Evolutionary conservation across 306 rosid species (phyloP).

Genomic region (Trifolium subterraneum): DNA sequence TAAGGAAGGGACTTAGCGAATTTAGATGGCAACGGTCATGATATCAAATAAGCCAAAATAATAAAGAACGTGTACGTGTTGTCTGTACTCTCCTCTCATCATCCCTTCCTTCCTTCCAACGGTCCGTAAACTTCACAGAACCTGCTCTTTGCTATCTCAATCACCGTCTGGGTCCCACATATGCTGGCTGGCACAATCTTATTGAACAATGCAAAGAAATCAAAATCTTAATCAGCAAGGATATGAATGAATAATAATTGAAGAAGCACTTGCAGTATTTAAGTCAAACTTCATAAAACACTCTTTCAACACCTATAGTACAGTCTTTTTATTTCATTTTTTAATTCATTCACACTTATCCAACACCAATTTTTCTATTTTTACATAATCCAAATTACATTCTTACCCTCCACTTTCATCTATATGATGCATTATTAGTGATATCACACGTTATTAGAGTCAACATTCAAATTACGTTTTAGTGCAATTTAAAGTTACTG

Average conservation of each 20-base stretch:
- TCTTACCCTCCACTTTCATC: background rate
- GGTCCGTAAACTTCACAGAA: constrained; percentile 63
- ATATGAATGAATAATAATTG: background rate
- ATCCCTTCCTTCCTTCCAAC: constrained; percentile 40
- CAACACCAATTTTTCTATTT: background rate
- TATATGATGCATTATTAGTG: background rate
- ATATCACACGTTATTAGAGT: constrained; percentile 18
- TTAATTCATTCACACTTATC: background rate
- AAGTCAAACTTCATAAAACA: constrained; percentile 42
- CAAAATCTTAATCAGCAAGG: constrained; percentile 7
- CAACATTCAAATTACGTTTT: constrained; percentile 38
- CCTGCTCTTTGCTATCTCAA: constrained; percentile 8
- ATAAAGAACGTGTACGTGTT: constrained; percentile 12
- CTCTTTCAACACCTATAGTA: constrained; percentile 28
- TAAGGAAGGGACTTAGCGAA: too few species aligned
- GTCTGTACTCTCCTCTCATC: background rate
- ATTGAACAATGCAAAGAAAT: background rate
- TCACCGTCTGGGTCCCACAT: constrained; percentile 25
- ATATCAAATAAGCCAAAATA: constrained; percentile 16
- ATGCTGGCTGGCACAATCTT: background rate
- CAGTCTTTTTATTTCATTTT: background rate
- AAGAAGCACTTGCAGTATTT: background rate
- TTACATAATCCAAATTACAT: constrained; percentile 1
- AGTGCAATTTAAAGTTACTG: background rate
- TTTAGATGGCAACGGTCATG: constrained; percentile 46